Evolutionary conservation across 1,284 basidiomycete genomes (phyloP).

Genomic region (Phlebopus sp.): DNA sequence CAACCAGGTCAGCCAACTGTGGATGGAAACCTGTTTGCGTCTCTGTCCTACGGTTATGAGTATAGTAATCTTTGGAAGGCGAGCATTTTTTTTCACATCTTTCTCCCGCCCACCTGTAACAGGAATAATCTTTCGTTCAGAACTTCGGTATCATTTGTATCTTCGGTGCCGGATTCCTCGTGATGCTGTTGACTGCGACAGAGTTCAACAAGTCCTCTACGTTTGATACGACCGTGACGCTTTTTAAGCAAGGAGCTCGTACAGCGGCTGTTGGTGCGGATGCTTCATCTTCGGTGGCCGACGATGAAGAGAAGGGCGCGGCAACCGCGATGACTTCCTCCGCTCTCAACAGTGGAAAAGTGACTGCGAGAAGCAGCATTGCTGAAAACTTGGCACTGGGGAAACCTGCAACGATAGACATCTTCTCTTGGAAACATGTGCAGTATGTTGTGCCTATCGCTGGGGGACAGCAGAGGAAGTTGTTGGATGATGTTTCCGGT

Average conservation of each 20-base stretch:
- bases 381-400: slow-evolving; percentile 20
- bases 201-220: slow-evolving; percentile 37
- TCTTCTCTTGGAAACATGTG: slow-evolving; percentile 63
- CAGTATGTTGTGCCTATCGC: slow-evolving; percentile 40
- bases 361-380: neutral
- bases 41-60: slow-evolving; percentile 59
- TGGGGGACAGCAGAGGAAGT: slow-evolving; percentile 50
- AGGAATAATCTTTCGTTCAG: slow-evolving; percentile 22
- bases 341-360: neutral
- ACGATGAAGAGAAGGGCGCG: slow-evolving; percentile 23
- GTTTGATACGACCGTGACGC: slow-evolving; percentile 30
- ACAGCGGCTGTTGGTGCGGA: neutral
- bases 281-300: neutral
- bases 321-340: neutral
- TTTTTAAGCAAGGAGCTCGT: slow-evolving; percentile 42
- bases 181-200: slow-evolving; percentile 47
- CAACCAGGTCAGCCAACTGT: slow-evolving; percentile 21
- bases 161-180: slow-evolving; percentile 45
- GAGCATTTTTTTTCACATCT: slow-evolving; percentile 23
- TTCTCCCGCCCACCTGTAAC: slow-evolving; percentile 4
- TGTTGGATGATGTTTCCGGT: slow-evolving; percentile 78
- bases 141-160: slow-evolving; percentile 50
- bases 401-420: slow-evolving; percentile 31
- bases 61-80: slow-evolving; percentile 68
- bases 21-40: slow-evolving; percentile 35